A percentile compares a stretch with the other conserved stretches of the same genome.
Evolutionary conservation across 495 filamentous ascomycete species (phyloP).

Genomic region (Neurospora tetrasperma): DNA sequence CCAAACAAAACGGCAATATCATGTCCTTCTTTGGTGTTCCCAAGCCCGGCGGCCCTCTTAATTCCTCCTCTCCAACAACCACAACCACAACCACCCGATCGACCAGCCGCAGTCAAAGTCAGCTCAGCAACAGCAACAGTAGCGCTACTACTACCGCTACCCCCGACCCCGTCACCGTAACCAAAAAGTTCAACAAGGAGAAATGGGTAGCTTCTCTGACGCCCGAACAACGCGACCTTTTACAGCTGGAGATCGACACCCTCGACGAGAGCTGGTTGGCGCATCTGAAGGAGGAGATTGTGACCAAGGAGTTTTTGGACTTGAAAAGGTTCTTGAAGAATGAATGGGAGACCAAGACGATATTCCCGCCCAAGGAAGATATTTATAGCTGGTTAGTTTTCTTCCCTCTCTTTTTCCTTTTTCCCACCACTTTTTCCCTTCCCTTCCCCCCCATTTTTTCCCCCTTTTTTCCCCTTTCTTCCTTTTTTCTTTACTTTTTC

Average conservation of each 20-base stretch:
- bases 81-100: background rate
- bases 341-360: slow-evolving; percentile 61
- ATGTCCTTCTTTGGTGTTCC: slow-evolving; percentile 44
- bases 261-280: slow-evolving; percentile 84
- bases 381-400: slow-evolving; percentile 83
- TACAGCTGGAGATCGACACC: slow-evolving; percentile 84
- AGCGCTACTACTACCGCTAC: slow-evolving; percentile 3
- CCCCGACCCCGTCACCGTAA: slow-evolving; percentile 21
- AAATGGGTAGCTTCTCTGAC: slow-evolving; percentile 76
- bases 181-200: slow-evolving; percentile 67
- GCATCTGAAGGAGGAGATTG: slow-evolving; percentile 73
- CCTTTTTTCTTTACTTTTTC: no score
- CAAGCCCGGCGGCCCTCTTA: slow-evolving; percentile 12
- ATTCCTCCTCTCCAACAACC: background rate
- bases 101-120: background rate
- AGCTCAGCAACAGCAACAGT: slow-evolving; percentile 16
- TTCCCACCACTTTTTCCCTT: no score
- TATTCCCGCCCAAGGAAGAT: slow-evolving; percentile 79
- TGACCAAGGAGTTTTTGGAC: slow-evolving; percentile 65
- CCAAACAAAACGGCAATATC: slow-evolving; percentile 49
- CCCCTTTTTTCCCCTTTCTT: no score
- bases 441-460: no score
- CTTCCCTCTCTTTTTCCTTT: no score
- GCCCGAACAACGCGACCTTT: slow-evolving; percentile 67
- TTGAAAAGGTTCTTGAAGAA: slow-evolving; percentile 79